Evolutionary conservation across 1,284 basidiomycete species (phyloP).

Genomic region (Ceratobasidium sp.): DNA sequence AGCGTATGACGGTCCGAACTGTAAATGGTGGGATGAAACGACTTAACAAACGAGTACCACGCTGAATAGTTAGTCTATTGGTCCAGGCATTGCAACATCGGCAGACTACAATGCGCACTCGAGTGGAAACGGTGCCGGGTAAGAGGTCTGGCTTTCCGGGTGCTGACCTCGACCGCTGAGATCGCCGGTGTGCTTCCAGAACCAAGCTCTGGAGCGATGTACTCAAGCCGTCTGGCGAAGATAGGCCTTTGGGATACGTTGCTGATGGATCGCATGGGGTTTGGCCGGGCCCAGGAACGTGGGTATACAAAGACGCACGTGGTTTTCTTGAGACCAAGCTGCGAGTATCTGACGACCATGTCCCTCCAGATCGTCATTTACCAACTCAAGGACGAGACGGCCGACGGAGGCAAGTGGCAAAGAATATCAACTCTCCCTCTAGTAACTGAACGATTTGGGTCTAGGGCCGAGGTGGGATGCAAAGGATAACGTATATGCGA

Average conservation of each 20-base stretch:
- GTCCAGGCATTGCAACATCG: conserved; percentile 29
- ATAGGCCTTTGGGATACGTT: conserved; percentile 40
- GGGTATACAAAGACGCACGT: conserved; percentile 16
- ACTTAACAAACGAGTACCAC: not conserved
- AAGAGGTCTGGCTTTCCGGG: not conserved
- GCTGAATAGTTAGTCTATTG: not conserved
- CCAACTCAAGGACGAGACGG: conserved; percentile 39
- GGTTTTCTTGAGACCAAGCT: too few species aligned
- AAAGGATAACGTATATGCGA: conserved; percentile 38
- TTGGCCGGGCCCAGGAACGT: conserved; percentile 32
- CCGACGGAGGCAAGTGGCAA: conserved; percentile 27
- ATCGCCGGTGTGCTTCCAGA: not conserved
- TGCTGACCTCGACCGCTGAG: not conserved
- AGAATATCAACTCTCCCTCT: not conserved
- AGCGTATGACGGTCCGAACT: conserved; percentile 44
- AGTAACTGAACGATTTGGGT: not conserved
- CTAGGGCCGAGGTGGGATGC: conserved; percentile 31
- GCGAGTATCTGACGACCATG: not conserved
- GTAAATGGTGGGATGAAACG: not conserved
- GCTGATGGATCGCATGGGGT: conserved; percentile 39
- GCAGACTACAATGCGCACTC: conserved; percentile 44
- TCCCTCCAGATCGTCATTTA: conserved; percentile 16
- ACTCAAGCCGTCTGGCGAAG: conserved; percentile 36
- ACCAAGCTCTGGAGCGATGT: conserved; percentile 41
- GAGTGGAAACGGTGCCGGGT: conserved; percentile 37